Base-by-base conservation (phyloP, 2,329 filamentous ascomycete species). In the Alternaria arbusti region DNA sequence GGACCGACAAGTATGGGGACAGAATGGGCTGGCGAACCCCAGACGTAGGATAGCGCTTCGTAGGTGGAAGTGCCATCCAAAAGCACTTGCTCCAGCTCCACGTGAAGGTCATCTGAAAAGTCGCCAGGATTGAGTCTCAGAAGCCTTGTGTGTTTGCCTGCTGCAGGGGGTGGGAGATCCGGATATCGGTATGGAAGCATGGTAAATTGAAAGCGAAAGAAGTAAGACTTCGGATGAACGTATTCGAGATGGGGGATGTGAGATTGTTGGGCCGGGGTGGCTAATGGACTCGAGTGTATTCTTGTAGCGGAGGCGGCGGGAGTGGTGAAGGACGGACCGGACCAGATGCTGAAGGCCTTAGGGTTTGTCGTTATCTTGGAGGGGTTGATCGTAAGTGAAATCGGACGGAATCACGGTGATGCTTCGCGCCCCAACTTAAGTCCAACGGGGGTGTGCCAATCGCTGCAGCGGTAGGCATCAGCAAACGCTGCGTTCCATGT, bases 191-290 rank as follows among this genome's bases (percentile, higher is more conserved):
- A 40, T 17, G 36, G 36, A 6, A 17, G 36, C 36, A 40, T 40
- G 36, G 5, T 6, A 3, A 6, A 0, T 5, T 3, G 9, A 1
- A 17, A 17, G 36, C n/a, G 3, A 17, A 6, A 10, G 9, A 0
- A 5, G 0, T 3, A 4, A 17, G 8, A 9, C 36, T 40, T 40
- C n/a, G n/a, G 8, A 10, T 6, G 9, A 6, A 17, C 4, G 15
- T 17, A 3, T 11, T 1, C 36, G 1, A 40, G 36, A 40, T 1
- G n/a, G n/a, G 1, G 9, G n/a, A 17, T 40, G 8, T 6, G 15
- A 17, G 8, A 40, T 17, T 5, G 15, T n/a, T 7, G 8, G 4
- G 8, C 32, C 15, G n/a, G n/a, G n/a, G n/a, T n/a, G n/a, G n/a
- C n/a, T n/a, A n/a, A n/a, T n/a, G n/a, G n/a, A n/a, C n/a, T n/a